These are phyloP conservation scores for Blastobotrys buckinghamii DNA, from an alignment of 1,139 yeast species.

Conservation along the genomic window DNA sequence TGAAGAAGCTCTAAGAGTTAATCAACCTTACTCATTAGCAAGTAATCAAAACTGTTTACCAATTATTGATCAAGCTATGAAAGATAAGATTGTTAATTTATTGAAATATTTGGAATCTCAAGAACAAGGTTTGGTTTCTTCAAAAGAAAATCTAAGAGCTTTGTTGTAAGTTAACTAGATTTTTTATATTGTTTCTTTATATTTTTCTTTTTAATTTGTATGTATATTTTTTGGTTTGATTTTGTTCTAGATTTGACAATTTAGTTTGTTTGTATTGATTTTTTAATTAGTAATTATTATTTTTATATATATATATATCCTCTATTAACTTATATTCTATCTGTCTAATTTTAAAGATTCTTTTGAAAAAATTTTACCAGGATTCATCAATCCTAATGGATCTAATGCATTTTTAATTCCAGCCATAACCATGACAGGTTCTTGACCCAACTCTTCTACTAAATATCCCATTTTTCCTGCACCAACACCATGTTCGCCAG, in stretches of 20 bases:
- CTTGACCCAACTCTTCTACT: slow-evolving; percentile 60
- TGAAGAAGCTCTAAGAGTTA: slow-evolving; percentile 50
- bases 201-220: background rate
- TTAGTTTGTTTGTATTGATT: background rate
- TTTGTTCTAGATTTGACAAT: background rate
- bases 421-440: slow-evolving; percentile 67
- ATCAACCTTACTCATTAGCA: slow-evolving; percentile 4
- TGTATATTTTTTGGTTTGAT: background rate
- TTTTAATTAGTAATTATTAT: background rate
- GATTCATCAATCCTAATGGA: slow-evolving; percentile 66
- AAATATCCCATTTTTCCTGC: slow-evolving; percentile 68
- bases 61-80: slow-evolving; percentile 63
- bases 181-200: background rate
- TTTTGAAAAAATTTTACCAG: slow-evolving; percentile 57
- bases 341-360: background rate
- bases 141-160: slow-evolving; percentile 4
- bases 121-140: slow-evolving; percentile 42
- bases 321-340: background rate
- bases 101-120: slow-evolving; percentile 67
- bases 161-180: background rate
- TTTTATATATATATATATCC: background rate
- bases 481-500: slow-evolving; percentile 90
- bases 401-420: slow-evolving; percentile 65
- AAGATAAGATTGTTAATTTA: slow-evolving; percentile 58
- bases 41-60: slow-evolving; percentile 37